Conservation (phyloP, 2,329 filamentous ascomycete genomes). For the Dothideomycetes sp. region DNA sequence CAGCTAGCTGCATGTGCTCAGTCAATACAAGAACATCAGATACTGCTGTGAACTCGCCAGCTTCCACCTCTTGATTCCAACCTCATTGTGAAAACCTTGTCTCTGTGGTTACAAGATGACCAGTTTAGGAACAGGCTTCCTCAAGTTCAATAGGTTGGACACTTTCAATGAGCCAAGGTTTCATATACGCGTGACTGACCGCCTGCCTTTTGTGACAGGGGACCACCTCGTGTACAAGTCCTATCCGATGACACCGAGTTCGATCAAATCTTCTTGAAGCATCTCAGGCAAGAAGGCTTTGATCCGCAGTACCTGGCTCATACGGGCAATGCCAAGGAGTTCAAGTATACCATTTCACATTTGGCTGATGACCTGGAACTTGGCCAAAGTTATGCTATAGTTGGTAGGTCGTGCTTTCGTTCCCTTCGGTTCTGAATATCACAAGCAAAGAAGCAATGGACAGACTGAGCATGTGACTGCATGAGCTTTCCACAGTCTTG, state of each 20-base stretch:
- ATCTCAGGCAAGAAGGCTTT: constrained; percentile 36
- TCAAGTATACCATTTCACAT: constrained; percentile 26
- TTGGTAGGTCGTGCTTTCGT: constrained; percentile 15
- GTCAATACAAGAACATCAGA: too few species aligned
- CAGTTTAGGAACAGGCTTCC: constrained; percentile 17
- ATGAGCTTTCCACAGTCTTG: too few species aligned
- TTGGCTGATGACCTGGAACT: constrained; percentile 32
- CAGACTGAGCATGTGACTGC: not conserved
- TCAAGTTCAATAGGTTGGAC: constrained; percentile 21
- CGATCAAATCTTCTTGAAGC: constrained; percentile 29
- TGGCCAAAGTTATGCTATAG: constrained; percentile 24
- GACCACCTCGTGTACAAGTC: constrained; percentile 29
- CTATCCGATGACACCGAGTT: constrained; percentile 31
- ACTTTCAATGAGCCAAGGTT: too few species aligned
- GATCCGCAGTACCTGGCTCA: constrained; percentile 31
- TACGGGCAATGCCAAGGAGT: constrained; percentile 22
- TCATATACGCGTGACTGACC: not conserved
- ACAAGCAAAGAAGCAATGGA: not conserved
- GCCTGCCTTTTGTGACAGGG: constrained; percentile 10
- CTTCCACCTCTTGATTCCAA: too few species aligned
- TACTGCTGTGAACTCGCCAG: too few species aligned
- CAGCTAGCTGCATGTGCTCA: too few species aligned
- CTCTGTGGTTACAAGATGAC: too few species aligned
- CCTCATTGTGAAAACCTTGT: too few species aligned
- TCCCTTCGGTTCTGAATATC: not conserved